Evolutionary conservation across 2,329 filamentous ascomycete species (phyloP).

Genomic region (Simplicillium sp.): DNA sequence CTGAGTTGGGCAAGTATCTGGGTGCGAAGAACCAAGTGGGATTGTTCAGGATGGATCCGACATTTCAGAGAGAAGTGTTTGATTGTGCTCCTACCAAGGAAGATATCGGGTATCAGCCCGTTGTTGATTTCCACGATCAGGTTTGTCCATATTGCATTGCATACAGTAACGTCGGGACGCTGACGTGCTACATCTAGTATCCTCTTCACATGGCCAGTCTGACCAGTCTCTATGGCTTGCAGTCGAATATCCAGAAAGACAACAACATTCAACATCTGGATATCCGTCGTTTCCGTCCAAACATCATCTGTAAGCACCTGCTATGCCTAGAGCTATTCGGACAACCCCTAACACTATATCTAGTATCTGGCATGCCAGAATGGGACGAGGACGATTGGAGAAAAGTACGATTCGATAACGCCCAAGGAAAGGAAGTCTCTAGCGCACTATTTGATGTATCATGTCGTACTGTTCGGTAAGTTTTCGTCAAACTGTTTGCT

Average conservation of each 20-base stretch:
- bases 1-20: conserved; percentile 54
- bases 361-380: conserved; percentile 51
- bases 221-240: conserved; percentile 52
- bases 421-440: conserved; percentile 17
- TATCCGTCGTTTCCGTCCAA: conserved; percentile 58
- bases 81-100: conserved; percentile 49
- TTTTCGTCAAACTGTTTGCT: conserved; percentile 1
- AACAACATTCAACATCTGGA: conserved; percentile 42
- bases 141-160: conserved; percentile 30
- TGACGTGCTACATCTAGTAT: conserved; percentile 35
- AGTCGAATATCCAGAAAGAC: conserved; percentile 43
- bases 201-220: conserved; percentile 61
- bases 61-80: conserved; percentile 46
- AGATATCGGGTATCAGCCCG: conserved; percentile 52
- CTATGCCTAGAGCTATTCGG: background rate
- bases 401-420: conserved; percentile 44
- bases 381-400: conserved; percentile 68
- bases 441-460: conserved; percentile 40
- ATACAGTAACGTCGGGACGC: background rate
- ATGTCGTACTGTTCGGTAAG: conserved; percentile 54
- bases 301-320: conserved; percentile 50
- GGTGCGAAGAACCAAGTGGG: conserved; percentile 57
- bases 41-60: conserved; percentile 58
- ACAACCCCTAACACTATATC: background rate
- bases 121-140: conserved; percentile 60